These are phyloP conservation scores for Wallacemonas sp. DNA, from an alignment of 208 protist species.

Conservation along the genomic window DNA sequence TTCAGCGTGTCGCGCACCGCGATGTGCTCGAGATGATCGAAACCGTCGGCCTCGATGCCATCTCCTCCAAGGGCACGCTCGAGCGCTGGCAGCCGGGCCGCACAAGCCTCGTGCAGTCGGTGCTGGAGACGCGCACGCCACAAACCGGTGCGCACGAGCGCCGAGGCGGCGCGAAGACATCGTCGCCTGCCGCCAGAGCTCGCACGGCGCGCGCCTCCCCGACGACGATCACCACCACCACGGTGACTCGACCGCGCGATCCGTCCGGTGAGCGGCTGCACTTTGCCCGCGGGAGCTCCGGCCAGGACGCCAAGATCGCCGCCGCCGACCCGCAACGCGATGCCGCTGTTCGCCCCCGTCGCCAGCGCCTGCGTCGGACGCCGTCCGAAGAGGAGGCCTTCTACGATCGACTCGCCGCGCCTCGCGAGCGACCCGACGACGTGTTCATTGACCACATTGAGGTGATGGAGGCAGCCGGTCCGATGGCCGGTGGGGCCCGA, in stretches of 20 bases:
- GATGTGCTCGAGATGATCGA: conserved; percentile 87
- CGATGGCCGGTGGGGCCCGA: neutral
- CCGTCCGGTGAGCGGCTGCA: neutral
- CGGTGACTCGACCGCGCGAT: no score
- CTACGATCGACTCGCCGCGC: conserved; percentile 43
- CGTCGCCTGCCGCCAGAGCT: no score
- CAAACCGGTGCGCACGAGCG: no score
- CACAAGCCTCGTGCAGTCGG: neutral
- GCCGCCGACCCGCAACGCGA: conserved; percentile 21
- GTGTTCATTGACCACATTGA: conserved; percentile 5
- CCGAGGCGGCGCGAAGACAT: no score
- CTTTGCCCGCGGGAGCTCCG: conserved; percentile 11
- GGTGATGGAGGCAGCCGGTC: neutral
- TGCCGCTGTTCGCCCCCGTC: no score
- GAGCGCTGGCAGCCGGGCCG: conserved; percentile 20
- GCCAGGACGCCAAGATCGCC: conserved; percentile 27
- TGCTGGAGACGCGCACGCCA: neutral
- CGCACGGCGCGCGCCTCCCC: no score
- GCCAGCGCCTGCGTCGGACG: conserved; percentile 28
- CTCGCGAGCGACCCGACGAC: conserved; percentile 27
- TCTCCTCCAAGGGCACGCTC: conserved; percentile 58
- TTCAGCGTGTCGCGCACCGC: conserved; percentile 80
- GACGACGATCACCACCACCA: no score
- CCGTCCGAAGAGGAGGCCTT: conserved; percentile 34
- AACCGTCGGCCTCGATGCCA: conserved; percentile 69